A percentile compares a stretch with the other conserved stretches of the same genome.
These are phyloP conservation scores for Mesembryanthemum crystallinum DNA, from an alignment of 148 eudicot species.

Conservation along the genomic window DNA sequence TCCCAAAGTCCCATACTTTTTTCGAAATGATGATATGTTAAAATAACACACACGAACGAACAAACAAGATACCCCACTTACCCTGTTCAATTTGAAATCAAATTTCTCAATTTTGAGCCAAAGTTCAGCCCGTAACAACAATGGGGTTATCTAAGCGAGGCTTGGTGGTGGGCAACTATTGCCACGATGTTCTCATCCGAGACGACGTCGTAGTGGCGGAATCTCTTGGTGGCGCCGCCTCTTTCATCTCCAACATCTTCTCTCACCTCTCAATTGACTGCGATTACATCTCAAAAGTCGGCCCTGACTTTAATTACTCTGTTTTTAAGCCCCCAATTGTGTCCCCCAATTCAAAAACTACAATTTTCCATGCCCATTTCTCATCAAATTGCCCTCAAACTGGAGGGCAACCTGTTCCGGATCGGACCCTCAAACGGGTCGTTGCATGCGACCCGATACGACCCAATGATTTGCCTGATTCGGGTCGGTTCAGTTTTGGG, in stretches of 20 bases:
- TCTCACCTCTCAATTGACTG: conserved; percentile 36
- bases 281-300: conserved; percentile 61
- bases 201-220: conserved; percentile 58
- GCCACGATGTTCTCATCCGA: conserved; percentile 69
- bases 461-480: conserved; percentile 50
- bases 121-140: not conserved
- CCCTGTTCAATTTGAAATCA: not conserved
- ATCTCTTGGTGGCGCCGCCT: conserved; percentile 87
- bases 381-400: conserved; percentile 21
- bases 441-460: conserved; percentile 59
- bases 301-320: conserved; percentile 63
- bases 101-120: not conserved
- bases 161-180: conserved; percentile 77
- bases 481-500: conserved; percentile 50
- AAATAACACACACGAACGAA: not conserved
- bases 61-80: not conserved
- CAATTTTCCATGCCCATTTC: conserved; percentile 83
- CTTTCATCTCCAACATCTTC: conserved; percentile 77
- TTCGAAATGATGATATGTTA: not conserved
- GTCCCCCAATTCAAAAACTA: conserved; percentile 45
- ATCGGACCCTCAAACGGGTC: conserved; percentile 68
- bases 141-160: conserved; percentile 36
- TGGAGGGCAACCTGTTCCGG: conserved; percentile 23
- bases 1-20: not conserved
- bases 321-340: conserved; percentile 44